A percentile compares a stretch with the other conserved stretches of the same genome.
Evolutionary conservation across 2,329 filamentous ascomycete genomes (phyloP).

Genomic region (Zopfia rhizophila): DNA sequence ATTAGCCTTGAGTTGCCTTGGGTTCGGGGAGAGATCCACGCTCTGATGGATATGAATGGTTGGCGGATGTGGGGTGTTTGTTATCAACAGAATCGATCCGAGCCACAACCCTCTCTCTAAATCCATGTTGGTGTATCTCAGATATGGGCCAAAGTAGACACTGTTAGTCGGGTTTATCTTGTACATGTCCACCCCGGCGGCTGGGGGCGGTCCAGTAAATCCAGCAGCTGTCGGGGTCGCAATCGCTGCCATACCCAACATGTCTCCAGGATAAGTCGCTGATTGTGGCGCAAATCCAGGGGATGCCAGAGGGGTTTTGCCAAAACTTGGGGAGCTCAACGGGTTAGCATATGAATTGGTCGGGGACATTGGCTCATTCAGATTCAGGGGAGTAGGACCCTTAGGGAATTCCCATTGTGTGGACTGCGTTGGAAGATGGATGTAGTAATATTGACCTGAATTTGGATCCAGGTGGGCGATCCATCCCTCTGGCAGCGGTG

Average conservation of each 20-base stretch:
- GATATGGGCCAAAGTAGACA: constrained; percentile 96
- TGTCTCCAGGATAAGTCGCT: constrained; percentile 85
- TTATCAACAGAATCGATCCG: constrained; percentile 92
- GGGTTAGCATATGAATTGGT: constrained; percentile 65
- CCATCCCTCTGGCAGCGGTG: constrained; percentile 96
- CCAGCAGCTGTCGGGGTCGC: constrained; percentile 81
- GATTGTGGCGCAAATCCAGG: constrained; percentile 86
- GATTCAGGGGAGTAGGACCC: constrained; percentile 86
- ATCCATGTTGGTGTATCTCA: constrained; percentile 98
- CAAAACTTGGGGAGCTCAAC: constrained; percentile 59
- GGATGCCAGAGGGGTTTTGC: constrained; percentile 74
- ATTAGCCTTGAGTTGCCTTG: constrained; percentile 82
- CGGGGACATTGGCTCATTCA: constrained; percentile 87
- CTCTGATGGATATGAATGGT: constrained; percentile 96
- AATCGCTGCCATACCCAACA: constrained; percentile 80
- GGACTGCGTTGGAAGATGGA: constrained; percentile 91
- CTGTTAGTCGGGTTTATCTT: constrained; percentile 93
- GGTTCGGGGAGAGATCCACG: constrained; percentile 90
- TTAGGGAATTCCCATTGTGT: constrained; percentile 99
- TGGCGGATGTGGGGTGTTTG: constrained; percentile 89
- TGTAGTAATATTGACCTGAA: constrained; percentile 98
- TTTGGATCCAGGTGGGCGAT: constrained; percentile 96
- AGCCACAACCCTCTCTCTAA: constrained; percentile 90
- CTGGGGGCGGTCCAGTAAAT: constrained; percentile 88
- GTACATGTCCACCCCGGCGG: constrained; percentile 91